Conservation (phyloP, 306 rosid genomes). For the Biancaea sappan region DNA sequence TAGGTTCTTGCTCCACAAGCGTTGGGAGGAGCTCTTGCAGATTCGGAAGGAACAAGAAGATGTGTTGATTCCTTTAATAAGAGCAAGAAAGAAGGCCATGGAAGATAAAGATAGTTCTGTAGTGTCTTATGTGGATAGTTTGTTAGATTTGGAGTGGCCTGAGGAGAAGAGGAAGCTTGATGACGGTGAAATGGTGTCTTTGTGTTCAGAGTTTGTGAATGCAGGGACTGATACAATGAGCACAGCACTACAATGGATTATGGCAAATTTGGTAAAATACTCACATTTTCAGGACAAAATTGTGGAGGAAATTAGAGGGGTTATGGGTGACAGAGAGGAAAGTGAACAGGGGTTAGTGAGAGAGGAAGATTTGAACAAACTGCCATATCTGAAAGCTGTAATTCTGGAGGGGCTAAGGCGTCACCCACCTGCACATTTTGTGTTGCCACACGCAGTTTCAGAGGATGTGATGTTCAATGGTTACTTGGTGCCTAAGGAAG, state of each 20-base stretch:
- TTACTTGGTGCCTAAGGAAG: neutral
- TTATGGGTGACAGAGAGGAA: neutral
- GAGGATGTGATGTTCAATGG: neutral
- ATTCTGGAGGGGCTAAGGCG: slow-evolving; percentile 1
- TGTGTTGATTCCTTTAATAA: neutral
- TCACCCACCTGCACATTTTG: slow-evolving; percentile 11
- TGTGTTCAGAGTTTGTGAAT: slow-evolving; percentile 13
- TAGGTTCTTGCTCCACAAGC: neutral
- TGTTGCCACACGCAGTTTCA: slow-evolving; percentile 8
- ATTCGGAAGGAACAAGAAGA: slow-evolving; percentile 7
- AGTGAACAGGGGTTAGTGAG: slow-evolving; percentile 1
- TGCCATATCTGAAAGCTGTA: slow-evolving; percentile 5
- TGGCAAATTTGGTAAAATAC: slow-evolving; percentile 16
- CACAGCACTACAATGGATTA: neutral
- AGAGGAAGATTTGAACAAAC: slow-evolving; percentile 4
- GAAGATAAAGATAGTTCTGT: neutral
- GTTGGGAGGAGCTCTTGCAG: neutral
- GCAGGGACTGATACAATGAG: neutral
- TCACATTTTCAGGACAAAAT: neutral
- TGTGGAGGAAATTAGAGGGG: neutral
- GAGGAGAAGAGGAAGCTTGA: slow-evolving; percentile 5
- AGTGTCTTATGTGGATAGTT: neutral
- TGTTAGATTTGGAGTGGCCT: slow-evolving; percentile 10
- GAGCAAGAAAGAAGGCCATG: neutral
- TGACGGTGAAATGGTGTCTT: neutral